Conservation (phyloP, 2,329 filamentous ascomycete species). For the Nothophoma quercina region DNA sequence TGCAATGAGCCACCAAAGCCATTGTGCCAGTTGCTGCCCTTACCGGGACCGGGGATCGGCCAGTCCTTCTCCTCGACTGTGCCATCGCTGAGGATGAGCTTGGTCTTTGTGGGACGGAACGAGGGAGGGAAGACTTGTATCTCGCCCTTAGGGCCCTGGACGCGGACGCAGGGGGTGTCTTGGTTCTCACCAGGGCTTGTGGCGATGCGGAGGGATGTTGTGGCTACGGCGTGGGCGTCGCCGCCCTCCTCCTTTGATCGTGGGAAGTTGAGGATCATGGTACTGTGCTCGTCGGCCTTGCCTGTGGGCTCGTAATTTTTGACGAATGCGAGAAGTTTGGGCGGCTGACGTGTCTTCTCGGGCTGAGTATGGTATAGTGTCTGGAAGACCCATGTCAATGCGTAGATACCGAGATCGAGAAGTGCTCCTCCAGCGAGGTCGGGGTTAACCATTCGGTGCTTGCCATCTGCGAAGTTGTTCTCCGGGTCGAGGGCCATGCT, state of each 20-base stretch:
- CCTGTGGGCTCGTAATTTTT: conserved; percentile 76
- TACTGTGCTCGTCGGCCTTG: conserved; percentile 80
- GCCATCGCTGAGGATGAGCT: conserved; percentile 63
- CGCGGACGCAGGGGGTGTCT: conserved; percentile 73
- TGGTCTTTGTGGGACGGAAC: conserved; percentile 72
- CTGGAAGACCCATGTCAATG: conserved; percentile 90
- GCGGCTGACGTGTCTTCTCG: conserved; percentile 67
- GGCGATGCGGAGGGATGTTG: conserved; percentile 52
- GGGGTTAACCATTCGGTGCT: conserved; percentile 81
- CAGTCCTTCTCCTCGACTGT: conserved; percentile 58
- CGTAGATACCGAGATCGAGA: conserved; percentile 87
- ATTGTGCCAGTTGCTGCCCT: conserved; percentile 57
- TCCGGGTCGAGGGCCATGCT: conserved; percentile 69
- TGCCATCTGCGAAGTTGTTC: conserved; percentile 57
- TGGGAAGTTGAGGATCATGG: conserved; percentile 79
- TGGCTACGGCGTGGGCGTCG: conserved; percentile 75
- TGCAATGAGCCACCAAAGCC: conserved; percentile 53
- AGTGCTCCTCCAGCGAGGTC: conserved; percentile 84
- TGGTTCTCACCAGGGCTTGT: conserved; percentile 64
- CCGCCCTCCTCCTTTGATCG: conserved; percentile 57
- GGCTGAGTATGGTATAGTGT: conserved; percentile 83
- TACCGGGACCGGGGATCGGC: conserved; percentile 56
- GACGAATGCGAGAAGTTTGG: conserved; percentile 70
- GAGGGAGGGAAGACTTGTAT: conserved; percentile 79
- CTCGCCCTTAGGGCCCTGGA: conserved; percentile 82